Evolutionary conservation across 805 yeast species (phyloP).

Genomic region (Saccharomycopsis sp.): DNA sequence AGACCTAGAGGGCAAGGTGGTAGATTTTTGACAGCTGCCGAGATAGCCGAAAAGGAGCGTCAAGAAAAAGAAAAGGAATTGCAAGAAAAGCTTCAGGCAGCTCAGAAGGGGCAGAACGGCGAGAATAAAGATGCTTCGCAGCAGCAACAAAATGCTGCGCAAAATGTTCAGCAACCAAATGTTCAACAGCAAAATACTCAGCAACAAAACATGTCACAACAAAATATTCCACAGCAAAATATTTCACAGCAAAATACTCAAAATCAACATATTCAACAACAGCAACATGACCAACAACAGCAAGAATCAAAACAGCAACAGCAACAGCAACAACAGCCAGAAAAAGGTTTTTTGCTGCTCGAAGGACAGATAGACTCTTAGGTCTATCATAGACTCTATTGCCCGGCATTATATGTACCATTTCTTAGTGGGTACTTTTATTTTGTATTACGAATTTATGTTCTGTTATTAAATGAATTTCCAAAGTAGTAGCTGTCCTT

Average conservation of each 20-base stretch:
- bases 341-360: background rate
- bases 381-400: no score
- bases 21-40: conserved; percentile 90
- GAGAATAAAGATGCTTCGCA: no score
- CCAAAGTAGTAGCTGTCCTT: no score
- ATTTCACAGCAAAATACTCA: no score
- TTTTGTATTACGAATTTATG: background rate
- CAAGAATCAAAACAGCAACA: no score
- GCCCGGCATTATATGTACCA: no score
- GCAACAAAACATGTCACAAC: no score
- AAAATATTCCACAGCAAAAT: no score
- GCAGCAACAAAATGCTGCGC: background rate
- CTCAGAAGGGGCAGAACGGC: background rate
- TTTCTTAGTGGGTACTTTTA: no score
- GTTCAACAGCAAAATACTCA: background rate
- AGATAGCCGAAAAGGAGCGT: conserved; percentile 52
- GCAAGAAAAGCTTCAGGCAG: background rate
- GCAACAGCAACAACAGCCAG: background rate
- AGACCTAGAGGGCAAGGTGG: conserved; percentile 99
- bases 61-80: conserved; percentile 27
- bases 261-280: no score
- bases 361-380: no score
- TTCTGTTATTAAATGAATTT: background rate
- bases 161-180: background rate
- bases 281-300: no score